Percentiles rank a stretch among this genome's conserved stretches.
These are phyloP conservation scores for Nemania bipapillata DNA, from an alignment of 2,329 filamentous ascomycete genomes.

Conservation along the genomic window DNA sequence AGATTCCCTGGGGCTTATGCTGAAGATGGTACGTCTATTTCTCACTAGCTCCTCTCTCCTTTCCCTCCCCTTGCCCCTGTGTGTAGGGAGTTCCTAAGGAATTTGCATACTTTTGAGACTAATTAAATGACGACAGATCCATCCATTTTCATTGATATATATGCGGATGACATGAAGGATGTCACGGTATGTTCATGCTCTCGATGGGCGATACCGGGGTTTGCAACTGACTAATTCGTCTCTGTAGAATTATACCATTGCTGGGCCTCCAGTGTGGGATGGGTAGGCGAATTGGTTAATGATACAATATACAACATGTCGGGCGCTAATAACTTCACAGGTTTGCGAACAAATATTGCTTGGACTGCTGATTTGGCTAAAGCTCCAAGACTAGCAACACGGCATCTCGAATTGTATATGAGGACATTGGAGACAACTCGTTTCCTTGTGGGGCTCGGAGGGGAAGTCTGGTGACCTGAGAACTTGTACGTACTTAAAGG, in stretches of 20 bases:
- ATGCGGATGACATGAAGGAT: constrained; percentile 50
- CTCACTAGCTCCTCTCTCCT: background rate
- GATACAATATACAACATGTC: background rate
- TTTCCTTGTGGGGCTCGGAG: background rate
- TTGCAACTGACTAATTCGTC: background rate
- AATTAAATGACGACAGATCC: constrained; percentile 47
- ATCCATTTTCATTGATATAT: constrained; percentile 55
- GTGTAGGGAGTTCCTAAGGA: background rate
- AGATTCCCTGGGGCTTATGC: constrained; percentile 54
- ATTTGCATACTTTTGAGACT: background rate
- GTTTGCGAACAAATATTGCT: constrained; percentile 40
- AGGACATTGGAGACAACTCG: background rate
- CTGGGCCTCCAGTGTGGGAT: constrained; percentile 56
- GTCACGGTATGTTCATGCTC: constrained; percentile 46
- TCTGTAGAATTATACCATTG: constrained; percentile 53
- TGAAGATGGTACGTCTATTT: constrained; percentile 48
- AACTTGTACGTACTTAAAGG: background rate
- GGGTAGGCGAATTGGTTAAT: constrained; percentile 44
- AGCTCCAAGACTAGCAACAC: background rate
- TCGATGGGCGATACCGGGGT: background rate
- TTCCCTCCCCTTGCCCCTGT: background rate
- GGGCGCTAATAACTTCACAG: constrained; percentile 19
- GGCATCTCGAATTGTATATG: too few relatives aligned
- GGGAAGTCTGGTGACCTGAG: too few relatives aligned
- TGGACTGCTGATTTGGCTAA: constrained; percentile 23